phyloP scores from a whole-genome alignment of 331 rosid genomes.

The Acacia pycnantha region DNA sequence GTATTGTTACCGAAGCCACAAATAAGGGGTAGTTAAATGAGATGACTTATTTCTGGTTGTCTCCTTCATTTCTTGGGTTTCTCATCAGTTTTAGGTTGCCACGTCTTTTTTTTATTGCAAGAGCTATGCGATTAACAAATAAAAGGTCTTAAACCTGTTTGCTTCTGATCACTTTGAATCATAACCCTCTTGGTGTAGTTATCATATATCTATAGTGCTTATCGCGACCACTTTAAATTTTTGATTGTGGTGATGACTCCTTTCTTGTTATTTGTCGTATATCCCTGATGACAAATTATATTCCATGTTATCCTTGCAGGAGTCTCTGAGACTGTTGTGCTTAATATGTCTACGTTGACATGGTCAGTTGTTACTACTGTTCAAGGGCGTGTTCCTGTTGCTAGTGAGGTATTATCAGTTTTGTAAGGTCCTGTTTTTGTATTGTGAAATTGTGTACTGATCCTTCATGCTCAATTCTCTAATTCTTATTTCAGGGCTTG shows the following conservation, averaged over 20 bases:
- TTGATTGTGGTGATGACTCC: conserved; percentile 2
- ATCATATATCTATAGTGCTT: background rate
- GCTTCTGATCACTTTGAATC: background rate
- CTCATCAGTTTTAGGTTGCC: conserved; percentile 5
- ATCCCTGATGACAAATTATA: conserved; percentile 2
- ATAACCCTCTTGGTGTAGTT: background rate
- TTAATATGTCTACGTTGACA: conserved; percentile 81
- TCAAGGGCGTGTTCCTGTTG: conserved; percentile 91
- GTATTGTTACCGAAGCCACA: background rate
- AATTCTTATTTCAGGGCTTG: conserved; percentile 60
- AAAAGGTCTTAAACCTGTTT: background rate
- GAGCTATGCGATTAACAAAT: background rate
- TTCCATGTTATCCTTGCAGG: conserved; percentile 52
- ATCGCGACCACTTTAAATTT: conserved; percentile 4
- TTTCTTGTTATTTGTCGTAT: conserved; percentile 7
- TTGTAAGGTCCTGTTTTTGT: conserved; percentile 3
- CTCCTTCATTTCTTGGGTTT: background rate
- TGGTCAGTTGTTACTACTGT: conserved; percentile 92
- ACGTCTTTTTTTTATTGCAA: background rate
- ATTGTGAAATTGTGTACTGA: background rate
- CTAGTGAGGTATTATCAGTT: conserved; percentile 71
- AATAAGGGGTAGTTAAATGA: background rate
- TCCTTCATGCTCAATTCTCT: background rate
- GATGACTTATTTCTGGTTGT: conserved; percentile 13
- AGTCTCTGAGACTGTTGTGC: conserved; percentile 77